Evolutionary conservation across 352 stramenopile species (phyloP), one percentile per base, ranked within the genome.

Genomic region (Globisporangium lucens): DNA sequence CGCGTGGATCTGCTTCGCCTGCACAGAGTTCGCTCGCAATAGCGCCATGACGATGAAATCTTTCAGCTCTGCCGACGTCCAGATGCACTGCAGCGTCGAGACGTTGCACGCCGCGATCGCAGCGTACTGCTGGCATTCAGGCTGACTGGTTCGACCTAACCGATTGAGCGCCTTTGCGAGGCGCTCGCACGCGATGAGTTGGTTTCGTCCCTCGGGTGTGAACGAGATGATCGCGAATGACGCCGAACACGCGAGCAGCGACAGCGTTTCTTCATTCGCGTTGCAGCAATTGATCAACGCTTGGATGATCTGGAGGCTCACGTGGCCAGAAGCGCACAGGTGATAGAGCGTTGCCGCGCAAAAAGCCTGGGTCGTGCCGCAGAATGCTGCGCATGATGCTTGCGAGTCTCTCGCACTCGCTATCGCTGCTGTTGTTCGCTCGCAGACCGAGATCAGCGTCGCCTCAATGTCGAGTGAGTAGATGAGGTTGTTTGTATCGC

Each of bases 201-300:
- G 72, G 36, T 80, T 68, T 4, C 87, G 85, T 0, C 87, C 87
- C 33, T 89, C 80, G 0, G 74, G 24, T 2, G 83, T 87, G 66
- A 93, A 93, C 29, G 84, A 93, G 9, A 89, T 83, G 61, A 92
- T 94, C 0, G 84, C 87, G 65, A 94, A 94, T 4, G 87, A 86
- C 2, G 84, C 83, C 0, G 87, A 79, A 58, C 87, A 94, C 2
- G 87, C 84, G 41, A 94, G 65, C 33, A 94, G 56, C 5, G 83
- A 88, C 38, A 87, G 75, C 12, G 75, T 77, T 66, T 93, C 85
- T 58, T 94, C 84, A 58, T 89, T 90, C 5, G 67, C 67, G 35
- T 90, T 93, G 75, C 87, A 92, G 30, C 80, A 84, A 7, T 82
- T 67, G 56, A 93, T 85, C 15, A 94, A 68, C 0, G 82, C 85